These are phyloP conservation scores for Phalaenopsis aphrodite DNA, from an alignment of 106 monocot species.

Conservation along the genomic window DNA sequence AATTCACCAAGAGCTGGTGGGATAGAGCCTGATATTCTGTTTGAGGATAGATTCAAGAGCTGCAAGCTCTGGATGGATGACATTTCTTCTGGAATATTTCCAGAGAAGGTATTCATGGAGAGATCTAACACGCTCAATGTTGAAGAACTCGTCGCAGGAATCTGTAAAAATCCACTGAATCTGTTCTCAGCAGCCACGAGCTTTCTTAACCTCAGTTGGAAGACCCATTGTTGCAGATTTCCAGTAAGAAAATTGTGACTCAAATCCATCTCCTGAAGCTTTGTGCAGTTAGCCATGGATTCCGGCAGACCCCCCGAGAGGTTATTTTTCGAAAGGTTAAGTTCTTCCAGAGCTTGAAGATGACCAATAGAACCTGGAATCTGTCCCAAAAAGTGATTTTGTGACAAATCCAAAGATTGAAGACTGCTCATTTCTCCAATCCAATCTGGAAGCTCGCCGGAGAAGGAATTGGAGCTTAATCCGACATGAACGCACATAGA, in stretches of 20 bases:
- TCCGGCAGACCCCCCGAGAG: constrained; percentile 58
- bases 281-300: constrained; percentile 40
- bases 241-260: constrained; percentile 55
- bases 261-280: constrained; percentile 36
- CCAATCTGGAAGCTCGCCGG: constrained; percentile 61
- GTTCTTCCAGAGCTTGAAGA: constrained; percentile 24
- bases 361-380: constrained; percentile 47
- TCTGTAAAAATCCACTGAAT: constrained; percentile 31
- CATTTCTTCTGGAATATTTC: constrained; percentile 38
- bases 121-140: constrained; percentile 39
- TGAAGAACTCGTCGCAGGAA: constrained; percentile 17
- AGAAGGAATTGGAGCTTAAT: constrained; percentile 46
- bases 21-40: constrained; percentile 38
- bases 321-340: constrained; percentile 49
- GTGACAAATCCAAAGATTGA: constrained; percentile 56
- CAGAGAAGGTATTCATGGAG: constrained; percentile 57
- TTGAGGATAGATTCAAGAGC: constrained; percentile 51
- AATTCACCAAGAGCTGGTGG: constrained; percentile 34
- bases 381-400: constrained; percentile 43
- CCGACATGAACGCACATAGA: constrained; percentile 31
- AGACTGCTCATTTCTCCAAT: constrained; percentile 44
- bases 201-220: constrained; percentile 36
- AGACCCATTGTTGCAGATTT: constrained; percentile 48
- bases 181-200: constrained; percentile 43
- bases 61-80: constrained; percentile 27